Evolutionary conservation across 345 rosid species (phyloP).

Genomic region (Brassica napus): Da-Ae NC_063434.1:27596001-27596500

Average conservation of each 20-base stretch:
- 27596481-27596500: constrained; percentile 69
- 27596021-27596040: background rate
- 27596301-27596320: constrained; percentile 87
- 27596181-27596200: background rate
- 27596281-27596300: constrained; percentile 67
- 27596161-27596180: background rate
- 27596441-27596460: too few species aligned
- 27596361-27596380: constrained; percentile 61
- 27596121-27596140: background rate
- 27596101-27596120: background rate
- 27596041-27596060: background rate
- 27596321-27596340: constrained; percentile 64
- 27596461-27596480: constrained; percentile 52
- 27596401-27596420: background rate
- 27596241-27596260: constrained; percentile 97
- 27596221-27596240: constrained; percentile 58
- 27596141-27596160: background rate
- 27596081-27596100: background rate
- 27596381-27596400: constrained; percentile 49
- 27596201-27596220: constrained; percentile 37
- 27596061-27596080: background rate
- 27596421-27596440: background rate
- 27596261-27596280: constrained; percentile 57
- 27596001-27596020: background rate
- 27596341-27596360: constrained; percentile 61